phyloP scores from a whole-genome alignment of 768 basidiomycete species.

The Calvatia gigantea region DNA sequence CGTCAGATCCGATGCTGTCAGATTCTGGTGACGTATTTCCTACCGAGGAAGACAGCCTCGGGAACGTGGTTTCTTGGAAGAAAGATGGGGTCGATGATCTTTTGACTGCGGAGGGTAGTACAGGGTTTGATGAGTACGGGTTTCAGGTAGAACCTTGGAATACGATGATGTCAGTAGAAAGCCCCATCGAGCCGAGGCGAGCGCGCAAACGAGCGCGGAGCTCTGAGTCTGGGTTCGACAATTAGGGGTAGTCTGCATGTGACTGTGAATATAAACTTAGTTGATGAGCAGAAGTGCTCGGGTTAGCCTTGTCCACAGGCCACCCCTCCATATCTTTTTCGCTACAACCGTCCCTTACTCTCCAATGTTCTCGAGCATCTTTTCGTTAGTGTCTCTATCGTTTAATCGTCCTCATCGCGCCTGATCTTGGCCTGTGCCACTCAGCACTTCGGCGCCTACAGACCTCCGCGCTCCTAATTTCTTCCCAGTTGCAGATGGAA shows the following conservation, averaged over 20 bases:
- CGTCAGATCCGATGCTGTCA: neutral
- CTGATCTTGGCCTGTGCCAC: constrained; percentile 11
- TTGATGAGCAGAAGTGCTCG: no score
- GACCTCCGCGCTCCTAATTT: constrained; percentile 77
- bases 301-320: constrained; percentile 4
- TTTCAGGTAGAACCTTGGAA: constrained; percentile 1
- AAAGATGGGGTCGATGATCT: neutral
- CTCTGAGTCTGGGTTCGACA: constrained; percentile 3
- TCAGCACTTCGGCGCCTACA: constrained; percentile 50
- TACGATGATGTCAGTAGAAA: no score
- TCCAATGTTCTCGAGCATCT: constrained; percentile 7
- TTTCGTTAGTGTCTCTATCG: constrained; percentile 13
- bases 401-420: neutral
- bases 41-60: neutral
- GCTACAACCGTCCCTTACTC: neutral
- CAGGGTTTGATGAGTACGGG: constrained; percentile 4
- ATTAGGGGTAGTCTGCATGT: neutral
- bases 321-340: neutral
- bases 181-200: constrained; percentile 6
- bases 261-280: constrained; percentile 5
- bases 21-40: neutral
- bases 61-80: neutral
- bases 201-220: constrained; percentile 9
- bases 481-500: constrained; percentile 70
- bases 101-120: neutral